Evolutionary conservation across 192 early-diverging fungal species (phyloP).

Genomic region (Haplosporangium gracile): DNA sequence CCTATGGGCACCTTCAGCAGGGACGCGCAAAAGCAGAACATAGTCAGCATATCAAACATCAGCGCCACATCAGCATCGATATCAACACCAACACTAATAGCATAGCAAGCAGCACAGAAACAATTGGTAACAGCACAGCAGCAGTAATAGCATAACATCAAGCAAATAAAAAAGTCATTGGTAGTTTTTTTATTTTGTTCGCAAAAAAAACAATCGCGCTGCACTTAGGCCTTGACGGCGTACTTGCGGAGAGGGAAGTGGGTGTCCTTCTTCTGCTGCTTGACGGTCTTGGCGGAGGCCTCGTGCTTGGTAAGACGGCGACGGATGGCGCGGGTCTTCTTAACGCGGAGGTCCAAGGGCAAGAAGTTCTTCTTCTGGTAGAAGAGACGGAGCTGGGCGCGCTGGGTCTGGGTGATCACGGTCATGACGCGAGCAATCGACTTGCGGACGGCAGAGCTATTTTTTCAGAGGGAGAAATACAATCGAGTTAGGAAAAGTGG

Average conservation of each 20-base stretch:
- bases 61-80: no score
- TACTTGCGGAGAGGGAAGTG: conserved; percentile 96
- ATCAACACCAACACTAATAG: no score
- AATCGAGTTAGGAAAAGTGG: neutral
- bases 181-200: neutral
- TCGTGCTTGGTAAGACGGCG: conserved; percentile 92
- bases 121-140: neutral
- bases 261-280: conserved; percentile 88
- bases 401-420: conserved; percentile 94
- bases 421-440: conserved; percentile 95
- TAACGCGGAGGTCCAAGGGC: conserved; percentile 96
- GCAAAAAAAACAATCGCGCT: neutral
- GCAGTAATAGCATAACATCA: neutral
- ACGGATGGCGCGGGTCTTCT: conserved; percentile 99
- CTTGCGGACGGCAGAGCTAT: conserved; percentile 89
- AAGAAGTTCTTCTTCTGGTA: conserved; percentile 96
- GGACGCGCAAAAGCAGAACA: no score
- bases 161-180: neutral
- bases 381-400: conserved; percentile 88
- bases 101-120: neutral
- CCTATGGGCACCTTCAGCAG: no score
- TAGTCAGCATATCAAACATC: no score
- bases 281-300: conserved; percentile 84
- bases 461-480: neutral
- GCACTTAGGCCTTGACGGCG: conserved; percentile 85